Evolutionary conservation across 2,329 filamentous ascomycete species (phyloP).

Genomic region (Mycogone perniciosa): DNA sequence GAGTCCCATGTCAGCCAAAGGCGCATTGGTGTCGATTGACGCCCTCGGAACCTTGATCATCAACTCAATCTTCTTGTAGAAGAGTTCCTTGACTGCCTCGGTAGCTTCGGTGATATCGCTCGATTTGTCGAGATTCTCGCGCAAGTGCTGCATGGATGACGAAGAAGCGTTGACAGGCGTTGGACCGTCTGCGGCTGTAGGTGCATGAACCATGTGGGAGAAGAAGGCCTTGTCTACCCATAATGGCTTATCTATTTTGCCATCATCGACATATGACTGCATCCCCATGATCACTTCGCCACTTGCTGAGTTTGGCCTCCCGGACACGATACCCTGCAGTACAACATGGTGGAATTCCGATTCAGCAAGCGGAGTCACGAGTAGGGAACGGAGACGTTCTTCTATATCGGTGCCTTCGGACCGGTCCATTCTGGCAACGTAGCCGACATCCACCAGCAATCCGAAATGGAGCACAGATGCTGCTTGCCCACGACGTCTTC

Average conservation of each 20-base stretch:
- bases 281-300: background rate
- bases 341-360: slow-evolving; percentile 2
- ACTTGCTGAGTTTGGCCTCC: background rate
- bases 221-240: slow-evolving; percentile 1
- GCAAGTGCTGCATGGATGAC: background rate
- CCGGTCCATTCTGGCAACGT: background rate
- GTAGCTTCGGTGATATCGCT: background rate
- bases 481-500: background rate
- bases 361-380: background rate
- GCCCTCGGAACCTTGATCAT: background rate
- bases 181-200: background rate
- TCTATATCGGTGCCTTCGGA: background rate
- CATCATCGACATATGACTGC: background rate
- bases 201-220: background rate
- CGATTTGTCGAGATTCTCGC: background rate
- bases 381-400: background rate
- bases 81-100: background rate
- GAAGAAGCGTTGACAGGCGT: background rate
- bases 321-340: background rate
- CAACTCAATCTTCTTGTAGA: background rate
- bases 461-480: background rate
- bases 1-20: background rate
- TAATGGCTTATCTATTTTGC: background rate
- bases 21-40: background rate
- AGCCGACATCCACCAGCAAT: background rate